Evolutionary conservation across 2,329 filamentous ascomycete genomes (phyloP).

Genomic region (Trichoderma afroharzianum): DNA sequence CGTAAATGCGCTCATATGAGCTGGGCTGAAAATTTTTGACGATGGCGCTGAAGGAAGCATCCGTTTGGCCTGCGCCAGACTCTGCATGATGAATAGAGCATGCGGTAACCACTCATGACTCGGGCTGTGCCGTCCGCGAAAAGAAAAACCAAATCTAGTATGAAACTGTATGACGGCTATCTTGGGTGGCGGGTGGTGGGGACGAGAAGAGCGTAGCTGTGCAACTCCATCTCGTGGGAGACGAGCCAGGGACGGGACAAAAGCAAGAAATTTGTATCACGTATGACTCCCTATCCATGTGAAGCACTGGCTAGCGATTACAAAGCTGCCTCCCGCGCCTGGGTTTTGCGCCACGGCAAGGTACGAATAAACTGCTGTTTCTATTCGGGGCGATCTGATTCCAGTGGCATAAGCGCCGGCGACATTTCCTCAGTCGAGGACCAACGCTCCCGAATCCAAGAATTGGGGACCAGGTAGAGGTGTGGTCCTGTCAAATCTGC

Average conservation of each 20-base stretch:
- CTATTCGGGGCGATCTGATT: background rate
- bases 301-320: background rate
- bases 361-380: background rate
- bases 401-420: background rate
- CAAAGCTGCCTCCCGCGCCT: background rate
- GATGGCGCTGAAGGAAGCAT: background rate
- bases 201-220: background rate
- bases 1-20: background rate
- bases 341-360: background rate
- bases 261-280: background rate
- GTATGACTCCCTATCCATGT: background rate
- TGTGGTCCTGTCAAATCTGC: constrained; percentile 4
- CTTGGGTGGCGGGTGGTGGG: background rate
- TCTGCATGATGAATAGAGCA: background rate
- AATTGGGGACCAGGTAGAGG: background rate
- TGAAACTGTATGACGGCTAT: background rate
- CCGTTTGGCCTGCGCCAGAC: background rate
- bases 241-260: background rate
- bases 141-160: background rate
- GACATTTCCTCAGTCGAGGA: background rate
- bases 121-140: background rate
- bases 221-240: background rate
- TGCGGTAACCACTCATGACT: background rate
- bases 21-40: background rate
- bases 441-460: constrained; percentile 2